Conservation (phyloP, 352 stramenopile species). For the Aphanomyces invadans region DNA sequence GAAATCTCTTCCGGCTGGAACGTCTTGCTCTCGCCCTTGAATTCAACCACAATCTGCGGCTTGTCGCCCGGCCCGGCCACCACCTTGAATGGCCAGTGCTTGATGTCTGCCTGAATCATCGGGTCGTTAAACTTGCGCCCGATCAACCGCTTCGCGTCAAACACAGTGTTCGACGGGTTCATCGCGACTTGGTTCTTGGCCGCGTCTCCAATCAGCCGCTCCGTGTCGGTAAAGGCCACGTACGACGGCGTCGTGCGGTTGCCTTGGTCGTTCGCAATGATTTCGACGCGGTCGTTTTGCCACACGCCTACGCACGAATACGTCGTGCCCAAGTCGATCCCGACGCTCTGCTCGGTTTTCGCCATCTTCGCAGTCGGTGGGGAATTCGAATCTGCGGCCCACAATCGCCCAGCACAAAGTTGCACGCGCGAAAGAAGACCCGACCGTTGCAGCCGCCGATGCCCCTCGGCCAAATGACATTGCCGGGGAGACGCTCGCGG, state of each 20-base stretch:
- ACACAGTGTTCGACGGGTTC: conserved; percentile 92
- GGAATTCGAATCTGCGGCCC: too few relatives aligned
- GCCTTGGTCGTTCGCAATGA: conserved; percentile 56
- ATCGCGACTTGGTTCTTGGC: conserved; percentile 83
- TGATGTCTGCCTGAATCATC: conserved; percentile 74
- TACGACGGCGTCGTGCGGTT: conserved; percentile 90
- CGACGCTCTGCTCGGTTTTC: conserved; percentile 21
- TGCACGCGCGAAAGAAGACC: too few relatives aligned
- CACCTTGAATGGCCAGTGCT: conserved; percentile 72
- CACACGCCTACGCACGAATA: conserved; percentile 93
- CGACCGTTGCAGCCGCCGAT: too few relatives aligned
- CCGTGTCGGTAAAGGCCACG: conserved; percentile 77
- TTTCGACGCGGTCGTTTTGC: conserved; percentile 79
- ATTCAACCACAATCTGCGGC: conserved; percentile 77
- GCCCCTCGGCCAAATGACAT: too few relatives aligned
- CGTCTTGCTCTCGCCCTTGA: conserved; percentile 68
- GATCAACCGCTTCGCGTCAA: conserved; percentile 95
- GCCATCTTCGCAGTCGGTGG: too few relatives aligned
- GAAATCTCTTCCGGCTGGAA: conserved; percentile 86
- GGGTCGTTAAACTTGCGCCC: conserved; percentile 88
- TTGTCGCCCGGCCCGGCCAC: conserved; percentile 69
- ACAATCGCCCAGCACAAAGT: too few relatives aligned
- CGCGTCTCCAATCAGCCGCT: conserved; percentile 83
- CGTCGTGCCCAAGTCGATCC: conserved; percentile 89
- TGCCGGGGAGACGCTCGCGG: too few relatives aligned